These are phyloP conservation scores for Epichloe glyceriae DNA, from an alignment of 2,329 filamentous ascomycete species.

Conservation along the genomic window DNA sequence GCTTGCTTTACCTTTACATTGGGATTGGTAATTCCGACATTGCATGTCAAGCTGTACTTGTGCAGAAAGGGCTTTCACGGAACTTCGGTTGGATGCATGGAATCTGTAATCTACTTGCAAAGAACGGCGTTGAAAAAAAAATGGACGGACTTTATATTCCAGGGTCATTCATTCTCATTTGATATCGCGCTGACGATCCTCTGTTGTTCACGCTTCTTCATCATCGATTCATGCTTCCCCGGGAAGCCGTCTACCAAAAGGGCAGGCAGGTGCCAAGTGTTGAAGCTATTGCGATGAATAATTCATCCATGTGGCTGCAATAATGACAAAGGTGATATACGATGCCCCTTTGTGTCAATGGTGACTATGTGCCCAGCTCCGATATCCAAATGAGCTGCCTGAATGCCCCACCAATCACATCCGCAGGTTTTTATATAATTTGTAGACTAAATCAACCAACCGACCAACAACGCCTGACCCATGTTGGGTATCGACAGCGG, in stretches of 20 bases:
- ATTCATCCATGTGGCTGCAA: not conserved
- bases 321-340: not conserved
- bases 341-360: not conserved
- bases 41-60: not conserved
- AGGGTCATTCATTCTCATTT: constrained; percentile 7
- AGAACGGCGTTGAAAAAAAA: constrained; percentile 13
- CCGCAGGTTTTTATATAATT: not conserved
- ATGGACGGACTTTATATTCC: constrained; percentile 10
- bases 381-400: not conserved
- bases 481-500: not conserved
- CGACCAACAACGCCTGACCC: constrained; percentile 4
- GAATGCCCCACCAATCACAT: not conserved
- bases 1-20: not conserved
- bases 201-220: constrained; percentile 4
- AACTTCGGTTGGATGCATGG: not conserved
- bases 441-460: not conserved
- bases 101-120: not conserved
- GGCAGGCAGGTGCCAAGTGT: not conserved
- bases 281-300: not conserved
- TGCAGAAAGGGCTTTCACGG: not conserved
- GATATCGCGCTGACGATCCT: constrained; percentile 3
- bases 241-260: not conserved
- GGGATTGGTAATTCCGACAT: not conserved
- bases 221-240: not conserved
- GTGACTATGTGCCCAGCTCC: not conserved